Evolutionary conservation across 1,139 yeast genomes (phyloP), one percentile per base, ranked within the genome.

Genomic region (Sugiyamaella japonica): DNA sequence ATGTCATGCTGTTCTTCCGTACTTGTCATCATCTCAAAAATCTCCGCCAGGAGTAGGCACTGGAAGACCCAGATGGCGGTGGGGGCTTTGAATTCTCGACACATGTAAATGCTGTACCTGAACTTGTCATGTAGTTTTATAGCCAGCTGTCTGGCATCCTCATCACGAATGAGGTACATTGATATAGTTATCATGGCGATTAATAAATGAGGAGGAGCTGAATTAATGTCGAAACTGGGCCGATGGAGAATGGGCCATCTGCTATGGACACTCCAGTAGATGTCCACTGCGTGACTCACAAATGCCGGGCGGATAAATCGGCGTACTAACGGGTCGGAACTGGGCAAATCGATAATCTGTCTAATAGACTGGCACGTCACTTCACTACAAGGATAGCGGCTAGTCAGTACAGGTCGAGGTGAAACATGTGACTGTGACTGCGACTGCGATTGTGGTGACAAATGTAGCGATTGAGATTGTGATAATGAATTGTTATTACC

Each of bases 21-120:
- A 58, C 79, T 72, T 31, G 64, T 56, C 57, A 82, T 79, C 66
- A 84, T 82, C 63, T 86, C 91, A 59, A 80, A 81, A 65, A 81
- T 79, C 64, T 85, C 90, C 31, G 86, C 69, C 52, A 86, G 64
- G 50, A 83, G 71, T 48, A 86, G 70, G 51, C 84, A 74, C 64
- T 85, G 91, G 49, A 85, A 74, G 1, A 85, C 76, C 85, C 89
- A 85, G 3, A 83, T 71, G 50, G 78, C 74, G 1, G 84, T 81
- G 1, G 85, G 84, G 1, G 82, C 78, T 56, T 76, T 76, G 62
- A 83, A 82, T 54, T 82, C 86, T 10, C 77, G 76, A 54, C 78
- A 76, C 50, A 80, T 76, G 61, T 84, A 83, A 3, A 85, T 77
- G 48, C 76, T 71, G 74, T 80, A 82, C 52, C 89, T 67, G 16